Percentiles rank a stretch among this genome's conserved stretches.
Conservation (phyloP, 2,329 filamentous ascomycete species). For the Alternaria postmessia region DNA sequence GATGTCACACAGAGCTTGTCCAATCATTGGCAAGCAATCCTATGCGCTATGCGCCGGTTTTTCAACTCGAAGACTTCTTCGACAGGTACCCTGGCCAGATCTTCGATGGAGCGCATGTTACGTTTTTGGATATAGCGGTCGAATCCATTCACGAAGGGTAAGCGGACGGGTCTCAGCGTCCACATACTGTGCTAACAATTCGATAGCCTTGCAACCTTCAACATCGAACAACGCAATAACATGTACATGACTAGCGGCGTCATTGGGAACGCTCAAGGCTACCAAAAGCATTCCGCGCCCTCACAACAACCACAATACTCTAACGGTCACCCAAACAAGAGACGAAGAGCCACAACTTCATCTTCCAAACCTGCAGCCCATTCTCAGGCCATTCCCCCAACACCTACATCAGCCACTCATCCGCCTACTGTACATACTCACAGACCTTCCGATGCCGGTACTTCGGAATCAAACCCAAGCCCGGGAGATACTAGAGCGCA, state of each 20-base stretch:
- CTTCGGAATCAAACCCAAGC: conserved; percentile 34
- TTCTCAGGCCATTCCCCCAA: conserved; percentile 35
- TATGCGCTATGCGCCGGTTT: conserved; percentile 78
- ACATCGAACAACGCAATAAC: conserved; percentile 49
- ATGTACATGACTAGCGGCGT: conserved; percentile 47
- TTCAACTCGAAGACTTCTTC: conserved; percentile 88
- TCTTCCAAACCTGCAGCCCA: conserved; percentile 32
- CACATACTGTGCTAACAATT: conserved; percentile 18
- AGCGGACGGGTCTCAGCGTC: conserved; percentile 1
- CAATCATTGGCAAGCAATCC: conserved; percentile 73
- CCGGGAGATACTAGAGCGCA: conserved; percentile 30
- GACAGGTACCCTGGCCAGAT: conserved; percentile 77
- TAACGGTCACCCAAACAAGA: conserved; percentile 46
- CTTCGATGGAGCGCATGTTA: conserved; percentile 79
- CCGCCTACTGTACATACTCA: conserved; percentile 28
- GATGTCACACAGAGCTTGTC: conserved; percentile 81
- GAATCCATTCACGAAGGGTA: conserved; percentile 68
- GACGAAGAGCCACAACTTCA: conserved; percentile 45
- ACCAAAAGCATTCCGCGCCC: conserved; percentile 36
- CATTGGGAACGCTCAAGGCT: conserved; percentile 34
- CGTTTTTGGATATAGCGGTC: conserved; percentile 70
- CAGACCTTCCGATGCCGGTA: conserved; percentile 34
- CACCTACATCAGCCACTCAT: conserved; percentile 43
- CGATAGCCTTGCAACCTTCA: conserved; percentile 44
- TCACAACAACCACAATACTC: conserved; percentile 38